phyloP scores from a whole-genome alignment of 2,329 filamentous ascomycete species.

The Alternaria burnsii region DNA sequence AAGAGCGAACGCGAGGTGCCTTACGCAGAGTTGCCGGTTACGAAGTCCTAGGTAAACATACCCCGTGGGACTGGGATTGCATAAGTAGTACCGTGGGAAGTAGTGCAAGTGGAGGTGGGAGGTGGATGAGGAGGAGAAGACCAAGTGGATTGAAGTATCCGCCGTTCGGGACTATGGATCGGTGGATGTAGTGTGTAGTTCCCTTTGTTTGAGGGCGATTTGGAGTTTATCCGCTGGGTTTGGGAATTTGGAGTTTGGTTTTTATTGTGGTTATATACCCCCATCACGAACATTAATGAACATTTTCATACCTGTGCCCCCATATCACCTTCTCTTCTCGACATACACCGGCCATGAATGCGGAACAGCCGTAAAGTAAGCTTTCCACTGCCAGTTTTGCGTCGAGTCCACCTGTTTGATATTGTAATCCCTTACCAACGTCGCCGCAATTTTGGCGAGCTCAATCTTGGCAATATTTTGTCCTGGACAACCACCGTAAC shows the following conservation, averaged over 20 bases:
- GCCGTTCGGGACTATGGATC: slow-evolving; percentile 37
- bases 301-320: neutral
- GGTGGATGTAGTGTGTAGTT: slow-evolving; percentile 27
- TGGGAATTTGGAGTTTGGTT: neutral
- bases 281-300: neutral
- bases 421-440: slow-evolving; percentile 46
- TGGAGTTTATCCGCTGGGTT: neutral
- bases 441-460: slow-evolving; percentile 47
- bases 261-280: neutral
- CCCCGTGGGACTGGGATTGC: slow-evolving; percentile 49
- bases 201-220: neutral
- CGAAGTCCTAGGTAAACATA: slow-evolving; percentile 38
- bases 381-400: slow-evolving; percentile 43
- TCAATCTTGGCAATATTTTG: slow-evolving; percentile 50
- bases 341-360: slow-evolving; percentile 33
- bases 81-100: slow-evolving; percentile 40
- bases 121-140: slow-evolving; percentile 15
- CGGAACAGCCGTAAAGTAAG: slow-evolving; percentile 44
- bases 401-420: slow-evolving; percentile 38
- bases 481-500: slow-evolving; percentile 50
- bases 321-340: neutral
- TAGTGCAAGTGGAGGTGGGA: slow-evolving; percentile 14
- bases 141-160: slow-evolving; percentile 34
- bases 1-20: slow-evolving; percentile 22
- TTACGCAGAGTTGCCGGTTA: slow-evolving; percentile 43